Percentiles rank a stretch among this genome's conserved stretches.
Evolutionary conservation across 257 asterid species (phyloP).

Genomic region (Solanum verrucosum): DNA sequence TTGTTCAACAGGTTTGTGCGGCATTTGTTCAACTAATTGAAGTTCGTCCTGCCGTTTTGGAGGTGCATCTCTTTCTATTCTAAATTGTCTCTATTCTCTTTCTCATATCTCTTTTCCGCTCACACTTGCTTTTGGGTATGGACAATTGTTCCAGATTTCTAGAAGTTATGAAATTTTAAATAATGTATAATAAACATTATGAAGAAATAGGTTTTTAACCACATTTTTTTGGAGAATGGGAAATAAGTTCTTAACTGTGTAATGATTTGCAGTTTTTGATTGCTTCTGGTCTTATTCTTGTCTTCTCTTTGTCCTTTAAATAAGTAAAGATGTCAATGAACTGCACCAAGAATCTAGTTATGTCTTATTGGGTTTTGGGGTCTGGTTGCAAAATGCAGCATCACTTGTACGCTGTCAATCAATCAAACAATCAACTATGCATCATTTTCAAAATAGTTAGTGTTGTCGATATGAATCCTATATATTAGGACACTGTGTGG

Average conservation of each 20-base stretch:
- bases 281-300: neutral
- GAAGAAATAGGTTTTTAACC: neutral
- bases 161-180: neutral
- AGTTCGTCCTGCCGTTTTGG: slow-evolving; percentile 66
- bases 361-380: neutral
- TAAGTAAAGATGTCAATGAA: neutral
- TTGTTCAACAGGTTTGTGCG: slow-evolving; percentile 64
- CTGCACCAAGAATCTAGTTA: neutral
- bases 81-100: neutral
- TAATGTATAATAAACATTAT: neutral
- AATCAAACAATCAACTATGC: neutral
- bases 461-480: neutral
- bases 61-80: slow-evolving; percentile 33
- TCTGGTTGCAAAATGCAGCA: neutral
- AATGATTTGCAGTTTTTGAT: neutral
- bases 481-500: neutral
- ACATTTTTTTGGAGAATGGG: neutral
- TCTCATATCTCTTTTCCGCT: neutral
- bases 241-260: neutral
- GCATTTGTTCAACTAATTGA: slow-evolving; percentile 95
- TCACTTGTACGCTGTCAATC: neutral
- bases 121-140: neutral
- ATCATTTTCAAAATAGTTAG: neutral
- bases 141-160: neutral
- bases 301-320: neutral